Evolutionary conservation across 495 filamentous ascomycete species (phyloP), one percentile per base, ranked within the genome.

Genomic region (Hamigera avellanea): DNA sequence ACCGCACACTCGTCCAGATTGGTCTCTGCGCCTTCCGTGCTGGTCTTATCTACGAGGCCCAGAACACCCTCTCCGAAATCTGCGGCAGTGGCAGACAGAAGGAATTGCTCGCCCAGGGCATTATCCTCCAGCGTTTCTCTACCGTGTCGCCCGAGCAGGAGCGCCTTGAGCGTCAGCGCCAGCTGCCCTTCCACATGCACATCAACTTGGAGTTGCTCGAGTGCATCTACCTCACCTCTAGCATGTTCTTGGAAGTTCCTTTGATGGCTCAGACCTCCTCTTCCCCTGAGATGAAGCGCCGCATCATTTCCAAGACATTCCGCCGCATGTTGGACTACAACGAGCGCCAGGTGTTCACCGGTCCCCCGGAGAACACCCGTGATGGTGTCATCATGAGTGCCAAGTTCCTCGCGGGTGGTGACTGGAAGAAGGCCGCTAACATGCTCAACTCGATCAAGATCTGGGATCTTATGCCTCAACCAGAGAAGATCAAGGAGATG

Each of bases 131-230:
- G 66, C 76, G 91, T 27, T 99, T 83, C 66, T 84, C 77, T 19
- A 88, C 91, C 49, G 88, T 96, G 39, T 85, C 85, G 13, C 93
- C 91, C 4, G 91, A 99, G 66, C 93, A 96, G 59, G 91, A 99
- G 62, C 81, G 89, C 43, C 74, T 96, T 16, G 91, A 99, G 61
- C 78, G 87, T 44, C 91, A 96, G 58, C 78, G 91, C 42, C 91
- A 96, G 64, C 71, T 99, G 41, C 91, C 91, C 29, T 99, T 99
- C 76, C 91, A 99, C 67, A 94, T 95, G 85, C 91, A 99, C 71
- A 96, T 99, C 70, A 99, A 99, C 69, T 73, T 99, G 14, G 91
- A 99, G 50, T 75, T 99, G 19, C 76, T 99, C 2, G 91, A 99
- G 59, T 96, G 89, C 53, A 88, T 95, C 41, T 99, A 99, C 62